Evolutionary conservation across 2,329 filamentous ascomycete species (phyloP), one percentile per base, ranked within the genome.

Genomic region (Aspergillus transmontanensis): DNA sequence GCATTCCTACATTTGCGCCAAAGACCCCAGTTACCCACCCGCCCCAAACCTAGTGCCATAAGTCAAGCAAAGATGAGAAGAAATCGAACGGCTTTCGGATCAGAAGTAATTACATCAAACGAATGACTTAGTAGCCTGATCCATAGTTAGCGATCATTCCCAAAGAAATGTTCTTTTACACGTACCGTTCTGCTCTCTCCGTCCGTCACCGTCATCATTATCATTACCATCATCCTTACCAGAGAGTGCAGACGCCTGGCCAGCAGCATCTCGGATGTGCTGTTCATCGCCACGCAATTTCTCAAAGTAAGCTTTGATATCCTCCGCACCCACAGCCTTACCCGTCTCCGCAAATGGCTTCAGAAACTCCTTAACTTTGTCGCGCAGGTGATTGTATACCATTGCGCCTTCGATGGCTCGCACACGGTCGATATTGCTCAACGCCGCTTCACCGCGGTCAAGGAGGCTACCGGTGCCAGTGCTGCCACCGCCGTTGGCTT

Each of bases 261-360:
- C 83, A 16, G 84, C 85, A 0, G 89, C 89, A 67, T 88, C 85
- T 69, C 82, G 83, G 61, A 93, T 92, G 0, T 83, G 91, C 70
- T 90, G 82, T 51, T 93, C 91, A 77, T 98, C 95, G 63, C 95
- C 95, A 66, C 95, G 86, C 69, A 99, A 80, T 81, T 95, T 94
- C 58, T 94, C 94, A 84, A 99, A 99, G 76, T 97, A 97, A 2
- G 87, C 87, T 78, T 97, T 99, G 79, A 99, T 95, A 78, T 98
- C 94, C 74, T 99, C 95, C 1, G 94, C 94, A 1, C 93, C 90
- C 26, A 99, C 94, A 0, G 92, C 89, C 77, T 91, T 83, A 1
- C 94, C 94, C 66, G 90, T 96, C 75, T 97, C 93, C 0, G 95
- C 95, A 76, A 97, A 99, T 50, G 96, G 91, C 79, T 94, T 89